Conservation (phyloP, 2,329 filamentous ascomycete species). For the Colletotrichum lupini region DNA sequence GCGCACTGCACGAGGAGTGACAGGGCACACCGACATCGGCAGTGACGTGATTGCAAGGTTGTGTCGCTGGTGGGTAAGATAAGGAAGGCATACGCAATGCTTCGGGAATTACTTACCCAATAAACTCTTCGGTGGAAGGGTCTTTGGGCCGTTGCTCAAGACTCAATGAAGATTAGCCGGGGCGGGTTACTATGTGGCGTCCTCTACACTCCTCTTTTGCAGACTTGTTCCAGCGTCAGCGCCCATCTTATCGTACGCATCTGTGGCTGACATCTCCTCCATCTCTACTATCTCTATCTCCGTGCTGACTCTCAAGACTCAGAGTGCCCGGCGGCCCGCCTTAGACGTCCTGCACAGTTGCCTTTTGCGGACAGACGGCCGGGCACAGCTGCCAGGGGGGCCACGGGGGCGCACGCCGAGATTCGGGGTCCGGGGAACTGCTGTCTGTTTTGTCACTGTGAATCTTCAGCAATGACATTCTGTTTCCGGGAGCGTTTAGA, state of each 20-base stretch:
- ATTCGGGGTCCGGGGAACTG: constrained; percentile 13
- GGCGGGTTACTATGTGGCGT: neutral
- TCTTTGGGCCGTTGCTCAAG: neutral
- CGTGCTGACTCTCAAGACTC: no score
- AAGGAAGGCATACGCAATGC: constrained; percentile 24
- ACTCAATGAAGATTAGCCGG: neutral
- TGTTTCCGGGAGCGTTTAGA: neutral
- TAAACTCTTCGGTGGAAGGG: neutral
- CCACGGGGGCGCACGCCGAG: constrained; percentile 6
- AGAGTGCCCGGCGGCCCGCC: no score
- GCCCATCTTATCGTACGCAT: constrained; percentile 14
- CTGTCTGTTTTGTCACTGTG: neutral
- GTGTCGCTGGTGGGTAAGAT: constrained; percentile 28
- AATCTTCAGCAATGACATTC: neutral
- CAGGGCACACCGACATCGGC: constrained; percentile 31
- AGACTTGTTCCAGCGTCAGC: neutral
- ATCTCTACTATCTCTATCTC: no score
- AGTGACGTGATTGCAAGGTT: constrained; percentile 35
- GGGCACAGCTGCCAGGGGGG: constrained; percentile 6
- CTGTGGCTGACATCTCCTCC: neutral
- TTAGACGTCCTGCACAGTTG: neutral
- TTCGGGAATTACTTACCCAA: constrained; percentile 21
- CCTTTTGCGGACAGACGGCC: constrained; percentile 21
- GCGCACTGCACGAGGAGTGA: neutral
- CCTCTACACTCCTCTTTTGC: no score